Percentiles rank a stretch among this genome's conserved stretches.
phyloP scores from a whole-genome alignment of 2,329 filamentous ascomycete species.

The Cladobotryum protrusum region DNA sequence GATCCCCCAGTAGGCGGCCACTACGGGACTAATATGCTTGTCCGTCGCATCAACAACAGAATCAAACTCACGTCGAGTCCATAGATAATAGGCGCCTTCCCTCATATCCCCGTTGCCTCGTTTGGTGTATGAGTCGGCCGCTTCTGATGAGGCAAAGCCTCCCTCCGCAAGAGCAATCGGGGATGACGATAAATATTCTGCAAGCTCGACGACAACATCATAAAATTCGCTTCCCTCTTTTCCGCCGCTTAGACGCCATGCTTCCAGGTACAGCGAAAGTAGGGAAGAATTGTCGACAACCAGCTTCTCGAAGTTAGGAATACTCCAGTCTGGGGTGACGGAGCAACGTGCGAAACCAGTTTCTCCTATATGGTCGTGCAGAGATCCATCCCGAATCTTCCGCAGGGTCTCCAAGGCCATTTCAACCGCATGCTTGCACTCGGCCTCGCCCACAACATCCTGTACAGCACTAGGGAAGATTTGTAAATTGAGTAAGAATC shows the following conservation, averaged over 20 bases:
- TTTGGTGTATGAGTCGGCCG: conserved; percentile 75
- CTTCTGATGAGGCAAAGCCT: conserved; percentile 82
- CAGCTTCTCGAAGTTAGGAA: conserved; percentile 97
- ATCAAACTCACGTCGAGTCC: conserved; percentile 83
- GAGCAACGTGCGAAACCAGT: conserved; percentile 66
- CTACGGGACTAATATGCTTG: conserved; percentile 60
- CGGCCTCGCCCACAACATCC: conserved; percentile 80
- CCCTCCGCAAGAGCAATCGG: conserved; percentile 63
- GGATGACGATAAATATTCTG: conserved; percentile 72
- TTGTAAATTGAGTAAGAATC: conserved; percentile 70
- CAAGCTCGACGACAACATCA: conserved; percentile 72
- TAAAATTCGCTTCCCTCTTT: conserved; percentile 63
- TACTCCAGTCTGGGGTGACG: conserved; percentile 83
- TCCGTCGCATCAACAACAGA: conserved; percentile 52
- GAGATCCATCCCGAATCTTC: conserved; percentile 55
- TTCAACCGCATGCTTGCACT: conserved; percentile 64
- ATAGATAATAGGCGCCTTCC: conserved; percentile 91
- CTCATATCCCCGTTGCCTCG: conserved; percentile 73
- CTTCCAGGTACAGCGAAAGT: conserved; percentile 77
- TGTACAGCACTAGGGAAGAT: conserved; percentile 65
- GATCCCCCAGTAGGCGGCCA: conserved; percentile 80
- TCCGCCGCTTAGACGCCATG: conserved; percentile 56
- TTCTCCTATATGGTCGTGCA: conserved; percentile 51
- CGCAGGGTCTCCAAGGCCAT: conserved; percentile 80
- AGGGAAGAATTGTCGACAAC: conserved; percentile 88